A percentile compares a stretch with the other conserved stretches of the same genome.
These are phyloP conservation scores for Amanita molliuscula DNA, from an alignment of 768 basidiomycete species.

Conservation along the genomic window DNA sequence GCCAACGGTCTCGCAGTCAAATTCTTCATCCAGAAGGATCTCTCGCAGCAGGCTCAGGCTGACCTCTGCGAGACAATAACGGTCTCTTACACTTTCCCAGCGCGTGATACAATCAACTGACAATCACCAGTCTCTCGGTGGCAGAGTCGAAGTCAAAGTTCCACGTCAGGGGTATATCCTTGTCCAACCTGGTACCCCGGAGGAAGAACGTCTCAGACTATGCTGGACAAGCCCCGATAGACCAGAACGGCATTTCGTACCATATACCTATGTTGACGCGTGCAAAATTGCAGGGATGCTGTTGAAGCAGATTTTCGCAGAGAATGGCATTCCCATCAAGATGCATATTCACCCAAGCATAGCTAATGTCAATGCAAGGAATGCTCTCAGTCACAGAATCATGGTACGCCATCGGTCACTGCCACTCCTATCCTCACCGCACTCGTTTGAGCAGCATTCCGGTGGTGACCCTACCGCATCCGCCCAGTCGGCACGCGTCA, in stretches of 20 bases:
- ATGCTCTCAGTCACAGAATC: conserved; percentile 57
- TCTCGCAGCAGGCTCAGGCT: conserved; percentile 55
- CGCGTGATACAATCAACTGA: conserved; percentile 4
- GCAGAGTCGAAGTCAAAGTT: conserved; percentile 68
- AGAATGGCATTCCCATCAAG: conserved; percentile 50
- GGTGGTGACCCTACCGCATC: conserved; percentile 71
- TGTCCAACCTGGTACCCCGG: conserved; percentile 54
- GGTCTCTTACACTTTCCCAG: conserved; percentile 24
- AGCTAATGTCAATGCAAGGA: conserved; percentile 64
- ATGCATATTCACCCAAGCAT: conserved; percentile 81
- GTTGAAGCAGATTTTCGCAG: conserved; percentile 66
- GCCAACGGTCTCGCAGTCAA: conserved; percentile 58
- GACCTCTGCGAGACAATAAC: conserved; percentile 69
- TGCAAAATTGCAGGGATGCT: conserved; percentile 71
- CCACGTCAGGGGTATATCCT: conserved; percentile 70
- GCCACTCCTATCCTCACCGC: neutral
- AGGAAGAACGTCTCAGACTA: conserved; percentile 64
- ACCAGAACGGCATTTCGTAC: conserved; percentile 70
- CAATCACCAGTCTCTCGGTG: conserved; percentile 51
- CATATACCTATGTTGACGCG: conserved; percentile 75
- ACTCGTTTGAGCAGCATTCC: conserved; percentile 45
- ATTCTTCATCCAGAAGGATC: conserved; percentile 78
- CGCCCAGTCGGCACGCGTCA: conserved; percentile 60
- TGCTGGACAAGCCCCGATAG: conserved; percentile 65
- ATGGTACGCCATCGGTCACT: conserved; percentile 32